Percentiles rank a stretch among this genome's conserved stretches.
Evolutionary conservation across 257 asterid genomes (phyloP).

Genomic region (Echites panduratus): DNA sequence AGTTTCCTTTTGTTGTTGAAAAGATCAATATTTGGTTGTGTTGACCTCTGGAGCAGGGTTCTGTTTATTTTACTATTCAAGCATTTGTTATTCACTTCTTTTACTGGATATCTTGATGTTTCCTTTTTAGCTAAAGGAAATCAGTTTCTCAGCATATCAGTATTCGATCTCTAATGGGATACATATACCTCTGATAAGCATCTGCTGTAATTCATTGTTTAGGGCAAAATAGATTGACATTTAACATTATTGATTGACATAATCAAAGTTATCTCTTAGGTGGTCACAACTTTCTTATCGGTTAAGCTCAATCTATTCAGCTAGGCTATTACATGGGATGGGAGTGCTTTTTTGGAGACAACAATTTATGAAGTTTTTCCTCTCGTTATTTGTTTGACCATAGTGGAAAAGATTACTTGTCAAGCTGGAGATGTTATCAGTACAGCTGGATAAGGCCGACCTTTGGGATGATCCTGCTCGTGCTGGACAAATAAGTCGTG

Average conservation of each 20-base stretch:
- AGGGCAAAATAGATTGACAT: not conserved
- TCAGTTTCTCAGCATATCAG: not conserved
- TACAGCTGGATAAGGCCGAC: conserved; percentile 58
- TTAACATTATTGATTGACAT: not conserved
- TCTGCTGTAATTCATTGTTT: not conserved
- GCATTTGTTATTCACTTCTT: not conserved
- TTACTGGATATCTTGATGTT: not conserved
- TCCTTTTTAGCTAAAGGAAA: not conserved
- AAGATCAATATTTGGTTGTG: not conserved
- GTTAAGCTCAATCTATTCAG: not conserved
- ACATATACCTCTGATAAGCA: not conserved
- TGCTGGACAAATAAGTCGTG: conserved; percentile 92
- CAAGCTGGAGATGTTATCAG: conserved; percentile 55
- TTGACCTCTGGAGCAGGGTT: not conserved
- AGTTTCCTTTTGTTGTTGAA: not conserved
- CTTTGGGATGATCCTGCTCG: conserved; percentile 85
- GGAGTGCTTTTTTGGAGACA: not conserved
- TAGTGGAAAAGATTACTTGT: conserved; percentile 70
- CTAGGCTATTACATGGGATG: not conserved
- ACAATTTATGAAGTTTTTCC: conserved; percentile 10
- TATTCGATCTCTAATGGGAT: not conserved
- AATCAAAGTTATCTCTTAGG: not conserved
- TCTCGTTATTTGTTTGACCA: conserved; percentile 13
- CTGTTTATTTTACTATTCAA: not conserved
- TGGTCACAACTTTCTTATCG: not conserved